Evolutionary conservation across 768 basidiomycete species (phyloP).

Genomic region (Gloeophyllum trabeum): DNA sequence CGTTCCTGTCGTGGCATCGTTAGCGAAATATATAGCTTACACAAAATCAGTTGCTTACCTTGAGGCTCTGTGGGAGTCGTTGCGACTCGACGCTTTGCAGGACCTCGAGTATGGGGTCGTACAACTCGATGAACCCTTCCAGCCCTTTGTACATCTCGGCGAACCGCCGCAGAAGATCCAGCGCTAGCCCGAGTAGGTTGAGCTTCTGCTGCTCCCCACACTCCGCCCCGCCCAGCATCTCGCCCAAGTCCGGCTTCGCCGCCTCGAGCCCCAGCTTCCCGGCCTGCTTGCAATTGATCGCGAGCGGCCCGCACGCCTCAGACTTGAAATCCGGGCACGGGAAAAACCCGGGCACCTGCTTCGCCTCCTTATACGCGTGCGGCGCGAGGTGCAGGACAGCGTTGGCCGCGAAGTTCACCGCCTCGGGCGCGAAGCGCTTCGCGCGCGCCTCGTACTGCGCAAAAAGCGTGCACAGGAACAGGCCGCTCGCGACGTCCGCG

Average conservation of each 20-base stretch:
- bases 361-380: constrained; percentile 31
- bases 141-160: constrained; percentile 70
- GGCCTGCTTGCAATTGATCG: constrained; percentile 28
- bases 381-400: constrained; percentile 67
- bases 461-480: constrained; percentile 83
- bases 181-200: constrained; percentile 50
- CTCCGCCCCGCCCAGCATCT: constrained; percentile 23
- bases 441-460: constrained; percentile 78
- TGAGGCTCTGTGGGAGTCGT: constrained; percentile 35
- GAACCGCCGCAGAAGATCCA: constrained; percentile 56
- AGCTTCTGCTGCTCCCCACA: constrained; percentile 56
- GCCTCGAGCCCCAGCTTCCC: constrained; percentile 21
- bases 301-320: constrained; percentile 27
- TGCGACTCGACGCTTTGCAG: constrained; percentile 39
- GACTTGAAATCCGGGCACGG: constrained; percentile 60
- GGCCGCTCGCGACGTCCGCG: constrained; percentile 68
- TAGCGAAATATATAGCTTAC: constrained; percentile 1
- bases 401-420: constrained; percentile 69
- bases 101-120: constrained; percentile 50
- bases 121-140: constrained; percentile 81
- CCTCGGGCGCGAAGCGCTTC: constrained; percentile 84
- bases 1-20: constrained; percentile 28
- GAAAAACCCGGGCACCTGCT: constrained; percentile 56
- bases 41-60: constrained; percentile 30
- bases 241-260: constrained; percentile 34